Evolutionary conservation across 23 red algal genomes (phyloP).

Genomic region (Gracilaria domingensis): DNA sequence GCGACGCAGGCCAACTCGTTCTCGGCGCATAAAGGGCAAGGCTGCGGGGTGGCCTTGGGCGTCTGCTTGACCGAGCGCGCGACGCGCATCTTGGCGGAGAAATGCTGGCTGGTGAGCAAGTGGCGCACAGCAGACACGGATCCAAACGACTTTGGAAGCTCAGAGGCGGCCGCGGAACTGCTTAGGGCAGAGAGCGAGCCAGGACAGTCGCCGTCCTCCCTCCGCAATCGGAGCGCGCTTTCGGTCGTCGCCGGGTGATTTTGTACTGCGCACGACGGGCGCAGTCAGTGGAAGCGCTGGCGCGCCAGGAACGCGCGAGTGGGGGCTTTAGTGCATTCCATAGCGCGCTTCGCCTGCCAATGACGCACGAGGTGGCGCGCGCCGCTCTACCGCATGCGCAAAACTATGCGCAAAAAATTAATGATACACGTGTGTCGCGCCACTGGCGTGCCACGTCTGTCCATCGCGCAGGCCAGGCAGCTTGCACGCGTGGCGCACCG

Average conservation of each 20-base stretch:
- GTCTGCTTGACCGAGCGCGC: conserved; percentile 18
- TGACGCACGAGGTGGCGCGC: too few relatives aligned
- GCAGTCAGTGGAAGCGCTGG: background rate
- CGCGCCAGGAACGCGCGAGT: background rate
- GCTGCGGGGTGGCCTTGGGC: background rate
- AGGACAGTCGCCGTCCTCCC: background rate
- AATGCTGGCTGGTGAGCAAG: conserved; percentile 39
- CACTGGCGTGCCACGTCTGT: too few relatives aligned
- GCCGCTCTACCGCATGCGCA: too few relatives aligned
- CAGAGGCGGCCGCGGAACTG: background rate
- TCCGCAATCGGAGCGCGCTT: background rate
- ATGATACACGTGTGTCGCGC: too few relatives aligned
- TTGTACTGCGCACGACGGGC: background rate
- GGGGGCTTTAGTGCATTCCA: too few relatives aligned
- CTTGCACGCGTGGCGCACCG: too few relatives aligned
- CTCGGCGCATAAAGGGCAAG: background rate
- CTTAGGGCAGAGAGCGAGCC: background rate
- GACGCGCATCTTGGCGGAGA: conserved; percentile 42
- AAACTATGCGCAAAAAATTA: too few relatives aligned
- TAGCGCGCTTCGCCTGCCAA: background rate
- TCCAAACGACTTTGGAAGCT: background rate
- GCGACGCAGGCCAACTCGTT: background rate
- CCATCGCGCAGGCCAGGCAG: too few relatives aligned
- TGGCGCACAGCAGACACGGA: conserved; percentile 54
- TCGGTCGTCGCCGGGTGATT: too few relatives aligned